Evolutionary conservation across 805 yeast genomes (phyloP), one percentile per base, ranked within the genome.

Genomic region (Wickerhamomyces bovis): DNA sequence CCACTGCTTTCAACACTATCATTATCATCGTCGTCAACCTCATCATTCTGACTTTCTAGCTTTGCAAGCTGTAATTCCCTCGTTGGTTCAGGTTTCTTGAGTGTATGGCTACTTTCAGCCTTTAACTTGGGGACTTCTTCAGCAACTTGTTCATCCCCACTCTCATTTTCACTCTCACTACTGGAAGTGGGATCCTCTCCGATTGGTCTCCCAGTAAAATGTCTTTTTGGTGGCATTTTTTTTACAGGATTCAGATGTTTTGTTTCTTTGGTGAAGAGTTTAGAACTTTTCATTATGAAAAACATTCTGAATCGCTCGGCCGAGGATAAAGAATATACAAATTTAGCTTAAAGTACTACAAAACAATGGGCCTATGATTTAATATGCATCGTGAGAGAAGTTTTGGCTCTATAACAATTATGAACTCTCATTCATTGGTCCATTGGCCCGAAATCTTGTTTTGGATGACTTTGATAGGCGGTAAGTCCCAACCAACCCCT

Each of bases 401-500:
- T 28, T 28, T 28, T 8, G 13, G 10, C 6, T 25, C 12, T 11
- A 28, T 28, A 13, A 13, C 15, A 13, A 7, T 5, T 31, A 25
- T 22, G 16, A 23, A 40, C 43, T 49, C 59, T 49, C 59, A 65
- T 31, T 59, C 66, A 41, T 68, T 71, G 21, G 58, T 48, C 97
- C 97, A 92, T 25, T 69, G 70, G 0, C 95, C 94, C 31, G 74
- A 66, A 7, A 70, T 63, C 59, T 83, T 86, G 49, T 70, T 73
- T 62, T 92, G 97, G 1, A 70, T 70, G 2, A 89, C 94, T 61
- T 88, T 83, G 23, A 83, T 70, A 3, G 82, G 85, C 8, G 94
- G 95, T 44, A 92, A 66, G 56, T 92, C 97, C 95, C 97, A 92
- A 9, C 96, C 96, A 23, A 84, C 72, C 20, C 88, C 86, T 19